phyloP scores from a whole-genome alignment of 1,139 yeast species.

The Wickerhamiella pararugosa region DNA sequence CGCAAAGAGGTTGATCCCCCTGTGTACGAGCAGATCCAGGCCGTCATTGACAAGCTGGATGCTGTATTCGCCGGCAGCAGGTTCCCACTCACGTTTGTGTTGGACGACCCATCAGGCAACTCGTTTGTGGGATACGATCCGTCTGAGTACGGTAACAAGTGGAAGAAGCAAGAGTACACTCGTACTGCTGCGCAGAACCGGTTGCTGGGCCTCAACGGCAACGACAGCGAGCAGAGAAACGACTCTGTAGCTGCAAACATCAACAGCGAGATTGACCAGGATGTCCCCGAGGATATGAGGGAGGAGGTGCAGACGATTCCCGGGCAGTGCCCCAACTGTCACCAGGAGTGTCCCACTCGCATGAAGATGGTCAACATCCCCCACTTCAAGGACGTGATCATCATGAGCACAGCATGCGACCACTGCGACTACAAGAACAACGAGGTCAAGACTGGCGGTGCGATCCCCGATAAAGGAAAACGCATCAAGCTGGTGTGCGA shows the following conservation, averaged over 20 bases:
- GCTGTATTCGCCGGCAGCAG: slow-evolving; percentile 48
- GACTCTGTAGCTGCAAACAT: slow-evolving; percentile 16
- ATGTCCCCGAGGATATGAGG: slow-evolving; percentile 70
- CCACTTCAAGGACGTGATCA: slow-evolving; percentile 91
- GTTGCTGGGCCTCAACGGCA: slow-evolving; percentile 69
- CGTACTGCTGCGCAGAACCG: slow-evolving; percentile 86
- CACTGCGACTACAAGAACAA: slow-evolving; percentile 92
- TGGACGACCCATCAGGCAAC: slow-evolving; percentile 95
- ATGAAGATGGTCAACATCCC: slow-evolving; percentile 97
- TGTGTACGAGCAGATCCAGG: slow-evolving; percentile 56
- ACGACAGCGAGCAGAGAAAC: slow-evolving; percentile 25
- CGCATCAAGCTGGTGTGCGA: slow-evolving; percentile 60
- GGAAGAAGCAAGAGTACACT: slow-evolving; percentile 73
- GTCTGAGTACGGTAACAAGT: slow-evolving; percentile 76
- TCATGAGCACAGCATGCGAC: slow-evolving; percentile 91
- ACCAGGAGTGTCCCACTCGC: slow-evolving; percentile 55
- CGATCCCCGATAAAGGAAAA: slow-evolving; percentile 75
- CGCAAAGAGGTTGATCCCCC: slow-evolving; percentile 65
- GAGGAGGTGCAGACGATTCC: slow-evolving; percentile 87
- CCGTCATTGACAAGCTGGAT: slow-evolving; percentile 39
- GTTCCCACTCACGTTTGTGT: slow-evolving; percentile 61
- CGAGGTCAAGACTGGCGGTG: slow-evolving; percentile 98
- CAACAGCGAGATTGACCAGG: slow-evolving; percentile 25
- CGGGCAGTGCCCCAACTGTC: slow-evolving; percentile 88
- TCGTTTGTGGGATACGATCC: slow-evolving; percentile 92